Base-by-base conservation (phyloP, 1,284 basidiomycete species). In the Sporisorium sorghi region DNA sequence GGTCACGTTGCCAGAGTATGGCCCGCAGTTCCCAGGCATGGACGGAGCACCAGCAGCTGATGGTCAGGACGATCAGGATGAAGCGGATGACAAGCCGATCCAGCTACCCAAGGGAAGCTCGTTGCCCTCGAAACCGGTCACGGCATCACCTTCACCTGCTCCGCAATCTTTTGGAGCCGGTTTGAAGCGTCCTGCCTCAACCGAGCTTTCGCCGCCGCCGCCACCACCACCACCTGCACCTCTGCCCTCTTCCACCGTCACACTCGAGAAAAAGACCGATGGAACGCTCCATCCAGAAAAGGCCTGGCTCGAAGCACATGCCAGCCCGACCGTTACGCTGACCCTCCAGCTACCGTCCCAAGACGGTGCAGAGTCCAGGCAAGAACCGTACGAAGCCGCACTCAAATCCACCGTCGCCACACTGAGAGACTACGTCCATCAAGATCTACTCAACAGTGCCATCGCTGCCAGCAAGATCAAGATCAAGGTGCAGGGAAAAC, bases 401-500 rank as follows among this genome's bases (percentile, higher is more conserved):
- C 57, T 80, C 24, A 53, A 69, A 21, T 77, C 77, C 1, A 67
- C 75, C 23, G 54, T 82, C 8, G 71, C 79, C 12, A 78, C 75
- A 3, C 37, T 84, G 37, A 69, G 83, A 11, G 80, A 84, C 49
- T 76, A 79, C 21, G 68, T 83, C 1, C 77, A 83, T 26, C 59
- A 70, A 30, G 70, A 74, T 40, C 53, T 76, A 23, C 55, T 84
- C n/a, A 58, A 69, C 15, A 72, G 64, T 23, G 44, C 53, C 15
- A 58, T 83, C 12, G 81, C 79, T 5, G 82, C 78, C 3, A 77
- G 73, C 52, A 82, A 82, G 63, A 63, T 84, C 37, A 80, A 77
- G 43, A 60, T 84, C 44, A 75, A 66, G 57, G 66, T 81, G 28
- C 68, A 68, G 14, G 75, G 75, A 8, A 78, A 67, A 58, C 60